Evolutionary conservation across 2,329 filamentous ascomycete genomes (phyloP).

Genomic region (Xylogone sp.): DNA sequence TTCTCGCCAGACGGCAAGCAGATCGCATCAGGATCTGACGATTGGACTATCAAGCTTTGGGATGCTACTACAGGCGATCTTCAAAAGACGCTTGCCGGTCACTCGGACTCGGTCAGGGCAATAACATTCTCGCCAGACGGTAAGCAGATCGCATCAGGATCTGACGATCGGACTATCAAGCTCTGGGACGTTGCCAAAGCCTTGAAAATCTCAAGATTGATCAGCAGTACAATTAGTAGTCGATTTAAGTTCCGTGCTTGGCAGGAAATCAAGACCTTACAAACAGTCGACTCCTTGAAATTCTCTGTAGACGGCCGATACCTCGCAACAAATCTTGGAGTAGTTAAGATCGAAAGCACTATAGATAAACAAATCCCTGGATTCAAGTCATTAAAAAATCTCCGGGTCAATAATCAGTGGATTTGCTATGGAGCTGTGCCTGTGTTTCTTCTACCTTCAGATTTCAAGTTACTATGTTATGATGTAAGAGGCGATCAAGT

Average conservation of each 20-base stretch:
- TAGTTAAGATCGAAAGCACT: constrained; percentile 10
- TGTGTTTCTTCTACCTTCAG: constrained; percentile 10
- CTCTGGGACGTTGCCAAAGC: constrained; percentile 8
- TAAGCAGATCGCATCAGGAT: constrained; percentile 5
- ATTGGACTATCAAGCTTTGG: neutral
- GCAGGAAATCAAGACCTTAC: no score
- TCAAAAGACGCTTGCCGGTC: constrained; percentile 5
- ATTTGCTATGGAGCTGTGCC: constrained; percentile 13
- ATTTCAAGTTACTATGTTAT: constrained; percentile 10
- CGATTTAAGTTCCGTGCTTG: no score
- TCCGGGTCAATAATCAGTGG: constrained; percentile 11
- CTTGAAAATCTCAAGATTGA: no score
- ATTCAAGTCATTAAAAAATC: constrained; percentile 10
- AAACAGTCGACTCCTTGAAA: no score
- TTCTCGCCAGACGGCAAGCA: constrained; percentile 13
- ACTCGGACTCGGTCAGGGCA: constrained; percentile 3
- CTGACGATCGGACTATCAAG: constrained; percentile 10
- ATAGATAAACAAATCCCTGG: constrained; percentile 7
- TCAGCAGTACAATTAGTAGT: no score
- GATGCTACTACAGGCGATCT: neutral
- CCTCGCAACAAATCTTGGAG: constrained; percentile 12
- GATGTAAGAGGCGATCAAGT: constrained; percentile 14
- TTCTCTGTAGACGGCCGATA: constrained; percentile 11
- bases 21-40: constrained; percentile 6
- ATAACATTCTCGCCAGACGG: constrained; percentile 5